A percentile compares a stretch with the other conserved stretches of the same genome.
Conservation (phyloP, 2,329 filamentous ascomycete species). For the Phyllosticta citrichinensis region DNA sequence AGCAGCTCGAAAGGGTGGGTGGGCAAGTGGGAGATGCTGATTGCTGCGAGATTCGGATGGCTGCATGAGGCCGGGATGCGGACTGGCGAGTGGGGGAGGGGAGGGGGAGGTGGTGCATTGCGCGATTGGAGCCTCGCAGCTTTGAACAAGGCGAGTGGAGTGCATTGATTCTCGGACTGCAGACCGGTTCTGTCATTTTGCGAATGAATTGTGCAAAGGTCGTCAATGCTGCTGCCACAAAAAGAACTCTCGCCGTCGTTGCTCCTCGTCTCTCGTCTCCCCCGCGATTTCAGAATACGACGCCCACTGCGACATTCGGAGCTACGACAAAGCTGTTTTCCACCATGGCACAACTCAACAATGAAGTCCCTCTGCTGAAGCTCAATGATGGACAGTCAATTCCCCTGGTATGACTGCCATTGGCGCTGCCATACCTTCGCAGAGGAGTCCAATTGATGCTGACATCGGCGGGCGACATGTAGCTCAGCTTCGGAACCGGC, state of each 20-base stretch:
- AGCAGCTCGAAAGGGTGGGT: neutral
- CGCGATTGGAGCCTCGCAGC: neutral
- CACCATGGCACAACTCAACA: constrained; percentile 33
- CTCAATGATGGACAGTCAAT: constrained; percentile 66
- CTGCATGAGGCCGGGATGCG: neutral
- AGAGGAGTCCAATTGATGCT: neutral
- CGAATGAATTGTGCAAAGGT: neutral
- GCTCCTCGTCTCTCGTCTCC: neutral
- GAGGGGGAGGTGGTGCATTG: neutral
- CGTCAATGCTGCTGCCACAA: neutral
- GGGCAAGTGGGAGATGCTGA: neutral
- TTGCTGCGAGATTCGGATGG: neutral
- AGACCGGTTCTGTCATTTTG: neutral
- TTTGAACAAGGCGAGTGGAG: neutral
- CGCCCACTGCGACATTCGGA: neutral
- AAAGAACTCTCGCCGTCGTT: neutral
- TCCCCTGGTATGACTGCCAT: constrained; percentile 44
- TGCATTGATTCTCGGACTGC: neutral
- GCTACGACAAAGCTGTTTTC: neutral
- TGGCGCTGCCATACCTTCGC: neutral
- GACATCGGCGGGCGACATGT: neutral
- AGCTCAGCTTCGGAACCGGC: constrained; percentile 64
- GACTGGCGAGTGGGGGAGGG: too few relatives aligned
- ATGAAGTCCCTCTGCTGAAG: constrained; percentile 50
- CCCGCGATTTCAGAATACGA: neutral